Evolutionary conservation across 805 yeast genomes (phyloP).

Genomic region (Suhomyces emberorum): DNA sequence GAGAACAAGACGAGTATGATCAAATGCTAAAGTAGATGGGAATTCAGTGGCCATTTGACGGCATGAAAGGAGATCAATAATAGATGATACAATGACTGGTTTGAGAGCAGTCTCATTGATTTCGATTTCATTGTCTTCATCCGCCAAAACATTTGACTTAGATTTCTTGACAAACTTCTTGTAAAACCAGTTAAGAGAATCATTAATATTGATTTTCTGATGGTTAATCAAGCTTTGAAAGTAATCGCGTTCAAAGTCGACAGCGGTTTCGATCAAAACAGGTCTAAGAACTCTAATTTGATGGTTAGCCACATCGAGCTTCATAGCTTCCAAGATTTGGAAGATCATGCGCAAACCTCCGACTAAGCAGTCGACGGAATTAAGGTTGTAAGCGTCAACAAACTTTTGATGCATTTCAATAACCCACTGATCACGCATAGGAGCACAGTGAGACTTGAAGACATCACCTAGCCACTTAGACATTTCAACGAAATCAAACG

Average conservation of each 20-base stretch:
- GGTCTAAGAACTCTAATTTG: slow-evolving; percentile 86
- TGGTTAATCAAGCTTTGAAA: slow-evolving; percentile 52
- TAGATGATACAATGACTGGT: slow-evolving; percentile 46
- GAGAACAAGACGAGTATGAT: slow-evolving; percentile 72
- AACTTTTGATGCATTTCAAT: slow-evolving; percentile 71
- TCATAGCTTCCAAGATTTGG: slow-evolving; percentile 88
- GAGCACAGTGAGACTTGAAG: slow-evolving; percentile 89
- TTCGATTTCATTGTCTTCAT: slow-evolving; percentile 11
- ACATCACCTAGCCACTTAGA: slow-evolving; percentile 72
- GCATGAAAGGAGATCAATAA: slow-evolving; percentile 66
- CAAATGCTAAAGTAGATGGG: slow-evolving; percentile 81
- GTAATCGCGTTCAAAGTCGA: slow-evolving; percentile 85
- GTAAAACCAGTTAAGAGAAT: slow-evolving; percentile 66
- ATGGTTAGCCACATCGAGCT: slow-evolving; percentile 91
- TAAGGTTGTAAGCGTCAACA: slow-evolving; percentile 45
- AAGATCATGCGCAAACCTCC: slow-evolving; percentile 77
- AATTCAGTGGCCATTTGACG: slow-evolving; percentile 78
- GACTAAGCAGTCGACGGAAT: slow-evolving; percentile 51
- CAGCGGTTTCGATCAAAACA: slow-evolving; percentile 78
- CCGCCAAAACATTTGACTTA: slow-evolving; percentile 5
- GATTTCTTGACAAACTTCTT: slow-evolving; percentile 25
- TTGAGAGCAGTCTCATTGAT: slow-evolving; percentile 22
- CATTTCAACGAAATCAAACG: slow-evolving; percentile 69
- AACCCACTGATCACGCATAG: slow-evolving; percentile 91
- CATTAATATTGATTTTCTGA: slow-evolving; percentile 56